Base-by-base conservation (phyloP, 192 early-diverging fungal genomes). In the Cladochytrium replicatum region DNA sequence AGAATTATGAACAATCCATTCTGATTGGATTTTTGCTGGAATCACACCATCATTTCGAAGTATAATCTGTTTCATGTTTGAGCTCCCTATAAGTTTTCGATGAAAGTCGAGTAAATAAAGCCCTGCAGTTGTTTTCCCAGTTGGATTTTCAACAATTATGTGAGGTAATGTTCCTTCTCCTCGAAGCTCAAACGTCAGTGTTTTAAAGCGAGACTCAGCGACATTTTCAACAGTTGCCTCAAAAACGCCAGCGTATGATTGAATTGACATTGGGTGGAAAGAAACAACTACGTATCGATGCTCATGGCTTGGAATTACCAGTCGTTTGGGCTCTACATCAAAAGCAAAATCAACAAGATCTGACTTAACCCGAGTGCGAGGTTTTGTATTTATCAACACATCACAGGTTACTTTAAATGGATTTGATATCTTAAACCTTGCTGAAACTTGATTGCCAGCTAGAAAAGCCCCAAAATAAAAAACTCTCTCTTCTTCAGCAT, bases 401-500 rank as follows among this genome's bases (percentile, higher is more conserved):
- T 81, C 78, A 52, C 76, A 76, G 7, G 72, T 43, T 6, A 81
- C 67, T 57, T 79, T 81, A 58, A 45, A 75, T 7, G 78, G 78
- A 63, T 81, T 81, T 39, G 74, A 60, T 6, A 81, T 60, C 48
- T 79, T 81, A 58, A 80, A 74, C 3, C 68, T 67, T 28, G 61
- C 77, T 48, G 68, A 66, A 7, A 62, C 62, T 50, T 76, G 72
- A 25, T 77, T 64, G 5, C 77, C 77, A 17, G 68, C 77, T 4
- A 81, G 46, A 50, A 57, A 71, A 1, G 78, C 63, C 6, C 76
- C 73, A 59, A 80, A 79, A 29, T 74, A 68, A 52, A 81, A 75
- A 1, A 66, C 67, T 24, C 73, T 55, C 46, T 79, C 73, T 29
- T 81, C 78, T 42, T 81, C 78, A 0, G 77, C 75, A 63, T 74